Evolutionary conservation across 2,329 filamentous ascomycete genomes (phyloP), one percentile per base, ranked within the genome.

Genomic region (Berkeleyomyces rouxiae): DNA sequence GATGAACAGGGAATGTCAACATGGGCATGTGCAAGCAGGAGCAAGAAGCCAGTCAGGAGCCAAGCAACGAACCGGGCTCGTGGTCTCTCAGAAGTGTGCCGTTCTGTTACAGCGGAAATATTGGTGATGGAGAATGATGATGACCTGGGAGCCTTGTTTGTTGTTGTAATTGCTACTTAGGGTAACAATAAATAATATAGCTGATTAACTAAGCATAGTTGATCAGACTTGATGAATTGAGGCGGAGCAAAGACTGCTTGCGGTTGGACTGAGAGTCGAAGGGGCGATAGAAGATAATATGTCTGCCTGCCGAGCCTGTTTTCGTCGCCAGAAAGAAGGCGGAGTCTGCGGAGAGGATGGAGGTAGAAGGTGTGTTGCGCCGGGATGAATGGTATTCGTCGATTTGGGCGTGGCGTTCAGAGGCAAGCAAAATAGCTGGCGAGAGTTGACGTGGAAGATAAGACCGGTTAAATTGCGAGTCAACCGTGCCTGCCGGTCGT

Each of bases 1-100:
- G n/a, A 36, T 40, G 44, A 31, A 59, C 62, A 63, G 51, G 62
- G 62, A 37, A 59, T 33, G 37, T 44, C 36, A 31, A 59, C 46
- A 63, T 49, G 43, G 61, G 61, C 36, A 46, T 59, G 51, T 42
- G 7, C 60, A 55, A 58, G 39, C 44, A 63, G 58, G 57, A 53
- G 57, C 40, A 31, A 47, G 59, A 44, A 51, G 43, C 33, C 13
- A 60, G 39, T 33, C 61, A 58, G 51, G 51, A 55, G 33, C 51
- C 51, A 55, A 23, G 51, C 51, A 39, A 55, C 33, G 49, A 55
- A 39, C 51, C 36, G n/a, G 51, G 39, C 51, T 55, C 37, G 3
- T 23, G 7, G n/a, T n/a, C 46, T 23, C 10, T 31, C 7, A 33
- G 31, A 11, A n/a, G 43, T 31, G 46, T 58, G 42, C 33, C 31